These are phyloP conservation scores for Otatea glauca DNA, from an alignment of 176 grass and related monocot genomes.

Conservation along the genomic window DNA sequence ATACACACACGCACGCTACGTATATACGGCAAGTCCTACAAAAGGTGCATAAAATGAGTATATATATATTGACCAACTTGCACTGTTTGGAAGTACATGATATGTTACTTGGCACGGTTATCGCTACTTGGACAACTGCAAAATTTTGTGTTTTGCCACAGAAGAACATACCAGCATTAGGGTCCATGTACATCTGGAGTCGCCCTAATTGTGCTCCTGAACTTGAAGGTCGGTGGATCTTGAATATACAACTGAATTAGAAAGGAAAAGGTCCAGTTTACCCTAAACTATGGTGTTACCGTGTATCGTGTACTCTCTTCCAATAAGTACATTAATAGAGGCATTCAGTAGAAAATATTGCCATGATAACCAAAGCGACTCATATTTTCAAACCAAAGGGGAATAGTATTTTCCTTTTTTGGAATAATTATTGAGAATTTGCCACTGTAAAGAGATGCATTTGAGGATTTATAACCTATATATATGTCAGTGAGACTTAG, in stretches of 20 bases:
- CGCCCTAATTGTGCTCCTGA: neutral
- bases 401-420: too few relatives aligned
- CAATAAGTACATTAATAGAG: too few relatives aligned
- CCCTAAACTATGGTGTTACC: too few relatives aligned
- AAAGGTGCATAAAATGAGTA: constrained; percentile 28
- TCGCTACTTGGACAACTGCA: neutral
- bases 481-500: too few relatives aligned
- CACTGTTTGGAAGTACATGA: constrained; percentile 20
- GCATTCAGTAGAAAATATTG: too few relatives aligned
- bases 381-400: too few relatives aligned
- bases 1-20: neutral
- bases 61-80: constrained; percentile 23
- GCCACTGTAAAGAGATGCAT: too few relatives aligned
- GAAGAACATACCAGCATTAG: neutral
- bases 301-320: too few relatives aligned
- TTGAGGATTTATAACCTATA: too few relatives aligned
- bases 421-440: too few relatives aligned
- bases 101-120: neutral
- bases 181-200: neutral
- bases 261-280: neutral
- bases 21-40: neutral
- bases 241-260: neutral
- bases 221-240: neutral
- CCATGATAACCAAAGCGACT: too few relatives aligned
- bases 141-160: neutral